phyloP scores from a whole-genome alignment of 73 alveolate species.

The Vitrella brassicaformis region DNA sequence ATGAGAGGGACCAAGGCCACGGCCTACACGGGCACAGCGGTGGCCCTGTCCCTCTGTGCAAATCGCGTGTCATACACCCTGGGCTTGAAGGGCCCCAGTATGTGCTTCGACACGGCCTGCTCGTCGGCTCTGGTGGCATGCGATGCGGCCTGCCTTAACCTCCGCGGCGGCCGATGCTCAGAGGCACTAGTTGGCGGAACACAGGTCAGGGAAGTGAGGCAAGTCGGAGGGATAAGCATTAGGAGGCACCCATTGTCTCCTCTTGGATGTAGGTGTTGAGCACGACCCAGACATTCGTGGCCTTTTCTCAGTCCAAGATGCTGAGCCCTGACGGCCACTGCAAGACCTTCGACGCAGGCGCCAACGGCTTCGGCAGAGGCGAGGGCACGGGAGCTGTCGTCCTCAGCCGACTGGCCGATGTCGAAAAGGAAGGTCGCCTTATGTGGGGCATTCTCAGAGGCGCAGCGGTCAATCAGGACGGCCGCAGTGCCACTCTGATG shows the following conservation, averaged over 20 bases:
- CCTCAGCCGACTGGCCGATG: not conserved
- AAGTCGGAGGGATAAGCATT: too few relatives aligned
- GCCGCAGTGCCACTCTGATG: not conserved
- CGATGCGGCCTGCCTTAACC: too few relatives aligned
- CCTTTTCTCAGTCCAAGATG: not conserved
- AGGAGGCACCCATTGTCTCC: too few relatives aligned
- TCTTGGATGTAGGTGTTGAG: too few relatives aligned
- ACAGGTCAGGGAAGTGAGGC: too few relatives aligned
- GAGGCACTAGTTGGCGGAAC: too few relatives aligned
- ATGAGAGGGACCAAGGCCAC: too few relatives aligned
- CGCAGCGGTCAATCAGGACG: not conserved
- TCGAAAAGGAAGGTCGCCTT: not conserved
- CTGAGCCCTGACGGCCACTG: constrained; percentile 3
- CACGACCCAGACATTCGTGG: too few relatives aligned
- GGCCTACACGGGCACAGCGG: not conserved
- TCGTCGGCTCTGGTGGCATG: not conserved
- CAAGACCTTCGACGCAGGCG: constrained; percentile 5
- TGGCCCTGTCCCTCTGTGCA: not conserved
- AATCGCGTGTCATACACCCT: not conserved
- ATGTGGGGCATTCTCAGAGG: not conserved
- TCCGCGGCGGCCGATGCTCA: too few relatives aligned
- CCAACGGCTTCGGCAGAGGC: constrained; percentile 10
- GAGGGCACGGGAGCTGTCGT: constrained; percentile 7
- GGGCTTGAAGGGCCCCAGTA: not conserved
- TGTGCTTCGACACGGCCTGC: not conserved